phyloP scores from a whole-genome alignment of 2,329 filamentous ascomycete species.

The Fusarium abutilonis region DNA sequence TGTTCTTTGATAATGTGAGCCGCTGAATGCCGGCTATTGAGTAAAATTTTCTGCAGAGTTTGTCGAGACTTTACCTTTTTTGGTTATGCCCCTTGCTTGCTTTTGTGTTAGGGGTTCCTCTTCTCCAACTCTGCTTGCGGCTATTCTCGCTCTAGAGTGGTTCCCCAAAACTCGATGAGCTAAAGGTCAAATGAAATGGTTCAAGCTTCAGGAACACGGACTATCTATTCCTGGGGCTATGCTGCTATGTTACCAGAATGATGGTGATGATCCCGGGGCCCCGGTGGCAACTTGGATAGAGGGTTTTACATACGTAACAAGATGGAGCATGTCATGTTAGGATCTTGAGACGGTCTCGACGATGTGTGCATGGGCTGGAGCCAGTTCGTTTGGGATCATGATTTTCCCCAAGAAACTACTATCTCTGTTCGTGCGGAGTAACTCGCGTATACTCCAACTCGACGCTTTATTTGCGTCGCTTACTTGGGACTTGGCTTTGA shows the following conservation, averaged over 20 bases:
- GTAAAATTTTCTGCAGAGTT: constrained; percentile 29
- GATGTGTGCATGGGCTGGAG: not conserved
- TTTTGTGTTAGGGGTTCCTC: constrained; percentile 10
- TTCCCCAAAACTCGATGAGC: constrained; percentile 12
- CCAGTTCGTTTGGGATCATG: not conserved
- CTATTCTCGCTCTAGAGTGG: constrained; percentile 24
- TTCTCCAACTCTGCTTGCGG: constrained; percentile 30
- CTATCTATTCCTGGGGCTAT: constrained; percentile 8
- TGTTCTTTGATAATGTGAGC: constrained; percentile 12
- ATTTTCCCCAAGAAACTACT: constrained; percentile 15
- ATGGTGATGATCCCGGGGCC: constrained; percentile 22
- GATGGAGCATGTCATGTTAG: constrained; percentile 3
- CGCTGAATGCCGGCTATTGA: constrained; percentile 20
- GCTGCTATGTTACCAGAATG: not conserved
- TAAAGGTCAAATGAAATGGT: not conserved
- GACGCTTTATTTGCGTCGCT: constrained; percentile 24
- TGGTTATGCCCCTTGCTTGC: fast-evolving
- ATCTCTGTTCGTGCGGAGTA: constrained; percentile 18
- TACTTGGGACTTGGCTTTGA: constrained; percentile 13
- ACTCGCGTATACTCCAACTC: not conserved
- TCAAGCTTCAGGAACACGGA: constrained; percentile 1
- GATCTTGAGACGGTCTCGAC: constrained; percentile 1
- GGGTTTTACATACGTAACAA: constrained; percentile 22
- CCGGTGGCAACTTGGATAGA: constrained; percentile 10
- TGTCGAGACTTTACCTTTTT: constrained; percentile 17